Conservation (phyloP, 2,329 filamentous ascomycete species). For the Sporothrix phasma region DNA sequence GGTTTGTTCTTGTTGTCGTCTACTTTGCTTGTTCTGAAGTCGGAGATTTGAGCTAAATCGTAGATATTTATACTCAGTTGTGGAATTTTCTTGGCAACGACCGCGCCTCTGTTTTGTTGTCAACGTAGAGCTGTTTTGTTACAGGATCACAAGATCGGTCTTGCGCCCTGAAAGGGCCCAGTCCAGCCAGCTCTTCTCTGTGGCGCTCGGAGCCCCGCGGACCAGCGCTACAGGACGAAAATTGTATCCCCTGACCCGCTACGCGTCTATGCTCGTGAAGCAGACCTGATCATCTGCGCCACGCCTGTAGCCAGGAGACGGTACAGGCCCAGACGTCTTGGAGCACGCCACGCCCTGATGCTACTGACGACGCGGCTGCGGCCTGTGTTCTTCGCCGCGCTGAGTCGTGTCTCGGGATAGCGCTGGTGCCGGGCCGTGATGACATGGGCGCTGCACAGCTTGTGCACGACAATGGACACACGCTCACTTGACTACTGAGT, state of each 20-base stretch:
- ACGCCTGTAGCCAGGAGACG: constrained; percentile 24
- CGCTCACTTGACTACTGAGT: constrained; percentile 30
- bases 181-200: neutral
- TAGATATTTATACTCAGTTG: neutral
- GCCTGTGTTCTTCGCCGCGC: constrained; percentile 28
- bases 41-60: neutral
- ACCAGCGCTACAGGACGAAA: constrained; percentile 27
- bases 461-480: constrained; percentile 28
- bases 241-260: constrained; percentile 31
- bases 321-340: constrained; percentile 28
- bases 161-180: neutral
- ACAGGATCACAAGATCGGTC: too few relatives aligned
- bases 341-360: constrained; percentile 26
- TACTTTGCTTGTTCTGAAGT: neutral
- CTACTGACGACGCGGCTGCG: constrained; percentile 24
- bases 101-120: neutral
- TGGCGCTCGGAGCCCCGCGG: neutral
- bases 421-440: constrained; percentile 26
- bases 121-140: neutral
- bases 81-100: neutral
- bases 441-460: constrained; percentile 31
- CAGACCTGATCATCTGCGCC: constrained; percentile 24
- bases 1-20: neutral
- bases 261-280: constrained; percentile 30
- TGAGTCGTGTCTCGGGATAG: constrained; percentile 26